Percentiles rank a stretch among this genome's conserved stretches.
phyloP scores from a whole-genome alignment of 352 stramenopile genomes.

The Phytophthora pisi region DNA sequence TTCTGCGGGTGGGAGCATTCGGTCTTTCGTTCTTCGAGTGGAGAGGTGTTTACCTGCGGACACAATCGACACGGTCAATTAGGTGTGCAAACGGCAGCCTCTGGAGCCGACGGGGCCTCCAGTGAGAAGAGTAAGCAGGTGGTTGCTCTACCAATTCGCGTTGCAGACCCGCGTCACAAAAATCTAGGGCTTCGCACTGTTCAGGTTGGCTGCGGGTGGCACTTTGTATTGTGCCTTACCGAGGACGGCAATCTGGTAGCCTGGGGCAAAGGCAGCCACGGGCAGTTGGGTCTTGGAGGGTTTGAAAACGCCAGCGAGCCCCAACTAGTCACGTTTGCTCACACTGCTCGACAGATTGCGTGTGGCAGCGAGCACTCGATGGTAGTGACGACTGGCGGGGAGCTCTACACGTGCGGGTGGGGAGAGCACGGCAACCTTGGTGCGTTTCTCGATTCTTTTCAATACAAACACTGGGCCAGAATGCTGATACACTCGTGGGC shows the following conservation, averaged over 20 bases:
- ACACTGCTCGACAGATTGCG: slow-evolving; percentile 47
- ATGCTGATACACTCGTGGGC: no score
- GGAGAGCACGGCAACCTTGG: slow-evolving; percentile 86
- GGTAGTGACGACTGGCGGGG: slow-evolving; percentile 50
- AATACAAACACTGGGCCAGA: no score
- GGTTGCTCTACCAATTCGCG: slow-evolving; percentile 32
- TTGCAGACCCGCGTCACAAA: slow-evolving; percentile 22
- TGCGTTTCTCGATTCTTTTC: slow-evolving; percentile 26
- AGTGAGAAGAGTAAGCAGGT: slow-evolving; percentile 27
- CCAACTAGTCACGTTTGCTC: slow-evolving; percentile 35
- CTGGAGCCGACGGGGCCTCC: background rate
- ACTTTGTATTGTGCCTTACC: slow-evolving; percentile 70
- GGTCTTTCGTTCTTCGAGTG: slow-evolving; percentile 47
- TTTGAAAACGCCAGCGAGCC: slow-evolving; percentile 30
- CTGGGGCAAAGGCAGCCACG: slow-evolving; percentile 83
- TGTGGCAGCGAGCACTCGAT: slow-evolving; percentile 82
- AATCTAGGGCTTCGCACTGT: slow-evolving; percentile 22
- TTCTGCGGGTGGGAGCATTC: slow-evolving; percentile 86
- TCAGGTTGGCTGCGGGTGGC: slow-evolving; percentile 74
- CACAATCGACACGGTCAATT: slow-evolving; percentile 85
- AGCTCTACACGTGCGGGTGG: slow-evolving; percentile 84
- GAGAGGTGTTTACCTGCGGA: slow-evolving; percentile 61
- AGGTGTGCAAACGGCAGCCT: slow-evolving; percentile 29
- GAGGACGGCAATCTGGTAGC: slow-evolving; percentile 39
- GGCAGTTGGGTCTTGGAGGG: slow-evolving; percentile 58